These are phyloP conservation scores for Xylariaceae sp. DNA, from an alignment of 2,329 filamentous ascomycete genomes.

Conservation along the genomic window DNA sequence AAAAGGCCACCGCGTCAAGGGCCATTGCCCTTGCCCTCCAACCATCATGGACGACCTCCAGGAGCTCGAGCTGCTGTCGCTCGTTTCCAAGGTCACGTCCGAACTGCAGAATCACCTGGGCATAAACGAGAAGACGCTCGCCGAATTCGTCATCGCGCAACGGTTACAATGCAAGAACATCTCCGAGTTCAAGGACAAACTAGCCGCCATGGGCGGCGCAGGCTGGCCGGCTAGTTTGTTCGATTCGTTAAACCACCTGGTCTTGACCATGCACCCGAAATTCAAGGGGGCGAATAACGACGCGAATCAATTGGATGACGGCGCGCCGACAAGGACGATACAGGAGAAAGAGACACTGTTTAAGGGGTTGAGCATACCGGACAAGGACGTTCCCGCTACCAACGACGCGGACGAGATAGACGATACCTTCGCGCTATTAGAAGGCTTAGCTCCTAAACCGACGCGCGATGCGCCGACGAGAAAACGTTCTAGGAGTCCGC, in stretches of 20 bases:
- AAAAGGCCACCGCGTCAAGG: not conserved
- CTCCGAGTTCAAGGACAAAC: slow-evolving; percentile 67
- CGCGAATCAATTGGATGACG: slow-evolving; percentile 40
- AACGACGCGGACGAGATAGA: slow-evolving; percentile 66
- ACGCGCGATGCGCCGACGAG: slow-evolving; percentile 41
- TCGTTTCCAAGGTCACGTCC: slow-evolving; percentile 90
- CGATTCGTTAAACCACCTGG: slow-evolving; percentile 84
- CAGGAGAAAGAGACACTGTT: slow-evolving; percentile 84
- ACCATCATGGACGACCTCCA: slow-evolving; percentile 77
- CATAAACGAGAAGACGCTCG: slow-evolving; percentile 87
- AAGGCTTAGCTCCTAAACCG: slow-evolving; percentile 69
- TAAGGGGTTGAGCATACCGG: slow-evolving; percentile 79
- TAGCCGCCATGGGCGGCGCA: slow-evolving; percentile 71
- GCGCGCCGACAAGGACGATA: slow-evolving; percentile 40
- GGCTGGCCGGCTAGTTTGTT: slow-evolving; percentile 80
- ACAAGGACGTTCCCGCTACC: slow-evolving; percentile 50
- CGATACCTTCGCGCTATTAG: slow-evolving; percentile 88
- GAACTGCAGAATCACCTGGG: slow-evolving; percentile 93
- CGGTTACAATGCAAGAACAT: slow-evolving; percentile 68
- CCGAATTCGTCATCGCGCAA: slow-evolving; percentile 92
- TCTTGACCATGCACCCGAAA: slow-evolving; percentile 85
- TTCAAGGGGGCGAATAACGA: slow-evolving; percentile 50
- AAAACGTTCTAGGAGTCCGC: slow-evolving; percentile 57
- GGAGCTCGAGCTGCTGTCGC: slow-evolving; percentile 84
- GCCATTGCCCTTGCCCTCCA: not conserved